phyloP scores from a whole-genome alignment of 148 eudicot genomes.

The Rhododendron ferrugineum region DNA sequence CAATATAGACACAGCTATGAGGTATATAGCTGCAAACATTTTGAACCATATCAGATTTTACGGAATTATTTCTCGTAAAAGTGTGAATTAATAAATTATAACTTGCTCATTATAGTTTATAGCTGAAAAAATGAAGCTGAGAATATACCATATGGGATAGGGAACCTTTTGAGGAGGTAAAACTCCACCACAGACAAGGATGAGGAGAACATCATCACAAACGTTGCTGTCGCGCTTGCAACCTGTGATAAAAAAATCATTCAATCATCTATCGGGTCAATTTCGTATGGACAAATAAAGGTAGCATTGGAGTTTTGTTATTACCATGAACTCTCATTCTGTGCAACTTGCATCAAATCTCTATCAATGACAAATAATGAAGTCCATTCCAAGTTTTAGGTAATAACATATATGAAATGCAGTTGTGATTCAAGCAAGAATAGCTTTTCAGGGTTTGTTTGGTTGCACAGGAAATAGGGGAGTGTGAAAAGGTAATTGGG shows the following conservation, averaged over 20 bases:
- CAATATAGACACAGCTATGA: constrained; percentile 60
- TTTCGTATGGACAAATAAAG: not conserved
- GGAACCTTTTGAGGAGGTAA: constrained; percentile 83
- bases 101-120: not conserved
- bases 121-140: not conserved
- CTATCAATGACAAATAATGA: not conserved
- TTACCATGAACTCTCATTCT: not conserved
- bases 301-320: not conserved
- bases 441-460: not conserved
- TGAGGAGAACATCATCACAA: constrained; percentile 94
- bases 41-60: not conserved
- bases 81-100: not conserved
- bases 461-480: no score
- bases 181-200: constrained; percentile 96
- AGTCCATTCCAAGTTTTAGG: not conserved
- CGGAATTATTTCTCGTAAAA: not conserved
- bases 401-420: not conserved
- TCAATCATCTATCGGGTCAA: not conserved
- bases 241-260: constrained; percentile 37
- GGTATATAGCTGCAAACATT: constrained; percentile 68
- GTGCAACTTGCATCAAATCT: not conserved
- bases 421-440: not conserved
- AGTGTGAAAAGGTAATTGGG: not conserved
- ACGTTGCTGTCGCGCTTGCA: constrained; percentile 96
- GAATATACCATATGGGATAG: constrained; percentile 66